Evolutionary conservation across 495 filamentous ascomycete genomes (phyloP), one percentile per base, ranked within the genome.

Genomic region (Penicillium angulare): DNA sequence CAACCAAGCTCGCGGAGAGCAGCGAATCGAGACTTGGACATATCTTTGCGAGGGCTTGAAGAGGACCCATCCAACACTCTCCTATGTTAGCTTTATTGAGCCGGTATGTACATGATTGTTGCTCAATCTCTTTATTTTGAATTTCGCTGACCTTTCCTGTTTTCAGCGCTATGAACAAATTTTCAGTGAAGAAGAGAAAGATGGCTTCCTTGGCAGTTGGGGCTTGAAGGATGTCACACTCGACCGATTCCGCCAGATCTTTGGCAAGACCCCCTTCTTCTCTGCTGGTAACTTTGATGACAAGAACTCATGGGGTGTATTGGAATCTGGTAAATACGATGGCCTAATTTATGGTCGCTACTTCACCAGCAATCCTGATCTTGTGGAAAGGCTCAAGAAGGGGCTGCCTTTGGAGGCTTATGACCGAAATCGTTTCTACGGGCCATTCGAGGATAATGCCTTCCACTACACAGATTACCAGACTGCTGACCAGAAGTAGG

Each of bases 321-420:
- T 48, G 76, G 46, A 53, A 76, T 79, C 79, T 54, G 63, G 65
- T 40, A 72, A 74, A 21, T 65, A 71, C 43, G 67, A 85, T 31
- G 61, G 81, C 15, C 69, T 70, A 0, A 60, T 79, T 29, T 88
- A 85, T 64, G 86, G 86, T 20, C 61, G 81, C n/a, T 74, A 73
- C 36, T 91, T 83, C 60, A 81, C 89, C 52, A 72, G 81, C 44
- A 90, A 79, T 38, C 86, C 87, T 0, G 86, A 90, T 61, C 57
- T 91, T 48, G 71, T 77, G 3, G 85, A 80, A 49, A 68, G 82
- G 46, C 49, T 89, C 8, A 61, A 72, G 57, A 63, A 83, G 29
- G 80, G 75, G 87, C 16, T 48, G 10, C 45, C 45, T 15, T 10
- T 48, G 20, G 21, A 17, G 13, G n/a, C 32, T 8, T 48, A 48